Conservation (phyloP, 192 early-diverging fungal genomes). For the Backusella psychrophila region DNA sequence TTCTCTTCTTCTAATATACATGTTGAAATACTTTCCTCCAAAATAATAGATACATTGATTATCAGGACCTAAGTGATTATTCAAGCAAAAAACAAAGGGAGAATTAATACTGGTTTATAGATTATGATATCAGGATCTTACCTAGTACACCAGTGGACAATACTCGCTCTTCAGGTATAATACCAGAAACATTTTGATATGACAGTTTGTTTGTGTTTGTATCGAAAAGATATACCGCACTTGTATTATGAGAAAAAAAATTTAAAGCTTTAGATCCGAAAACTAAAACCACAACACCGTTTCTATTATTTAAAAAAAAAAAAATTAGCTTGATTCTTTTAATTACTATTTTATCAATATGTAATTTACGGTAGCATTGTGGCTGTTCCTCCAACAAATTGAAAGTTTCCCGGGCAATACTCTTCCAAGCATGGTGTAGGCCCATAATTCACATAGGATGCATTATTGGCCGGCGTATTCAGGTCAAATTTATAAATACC, state of each 20-base stretch:
- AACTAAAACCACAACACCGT: background rate
- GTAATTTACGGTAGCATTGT: background rate
- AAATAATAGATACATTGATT: background rate
- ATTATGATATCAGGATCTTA: background rate
- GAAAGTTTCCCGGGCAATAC: background rate
- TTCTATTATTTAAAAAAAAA: background rate
- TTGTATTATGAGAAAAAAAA: background rate
- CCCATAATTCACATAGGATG: background rate
- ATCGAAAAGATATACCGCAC: background rate
- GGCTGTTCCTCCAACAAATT: background rate
- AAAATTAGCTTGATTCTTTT: background rate
- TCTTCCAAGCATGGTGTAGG: background rate
- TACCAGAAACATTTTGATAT: background rate
- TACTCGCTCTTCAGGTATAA: background rate
- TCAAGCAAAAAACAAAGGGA: background rate
- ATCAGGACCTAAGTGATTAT: background rate
- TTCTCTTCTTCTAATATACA: no score
- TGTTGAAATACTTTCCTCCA: background rate
- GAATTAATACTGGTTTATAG: background rate
- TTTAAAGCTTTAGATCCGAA: background rate
- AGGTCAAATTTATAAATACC: no score
- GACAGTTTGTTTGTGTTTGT: background rate
- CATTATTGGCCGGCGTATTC: background rate
- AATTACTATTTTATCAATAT: background rate
- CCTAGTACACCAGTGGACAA: background rate